phyloP scores from a whole-genome alignment of 495 filamentous ascomycete species.

The Penicillium fimorum region DNA sequence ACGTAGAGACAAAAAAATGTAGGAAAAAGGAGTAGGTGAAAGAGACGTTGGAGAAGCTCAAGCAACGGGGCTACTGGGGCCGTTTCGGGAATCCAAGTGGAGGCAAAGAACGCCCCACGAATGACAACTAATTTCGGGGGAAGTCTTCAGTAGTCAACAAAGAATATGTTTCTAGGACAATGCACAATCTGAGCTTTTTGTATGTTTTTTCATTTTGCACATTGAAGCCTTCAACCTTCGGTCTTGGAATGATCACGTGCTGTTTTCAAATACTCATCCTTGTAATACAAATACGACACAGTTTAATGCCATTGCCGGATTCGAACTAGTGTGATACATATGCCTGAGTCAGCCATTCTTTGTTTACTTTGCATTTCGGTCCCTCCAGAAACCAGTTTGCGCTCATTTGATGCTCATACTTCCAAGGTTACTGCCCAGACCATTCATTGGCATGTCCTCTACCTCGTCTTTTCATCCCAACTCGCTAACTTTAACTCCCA shows the following conservation, averaged over 20 bases:
- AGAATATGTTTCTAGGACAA: background rate
- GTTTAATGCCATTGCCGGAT: conserved; percentile 14
- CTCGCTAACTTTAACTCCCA: background rate
- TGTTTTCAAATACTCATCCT: background rate
- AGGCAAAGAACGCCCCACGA: conserved; percentile 16
- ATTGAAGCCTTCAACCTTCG: background rate
- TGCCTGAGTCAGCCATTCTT: conserved; percentile 30
- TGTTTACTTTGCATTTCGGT: conserved; percentile 39
- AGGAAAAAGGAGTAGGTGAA: conserved; percentile 24
- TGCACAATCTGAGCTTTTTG: background rate
- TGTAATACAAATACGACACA: conserved; percentile 13
- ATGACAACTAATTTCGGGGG: background rate
- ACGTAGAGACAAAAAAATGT: conserved; percentile 10
- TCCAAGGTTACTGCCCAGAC: conserved; percentile 3
- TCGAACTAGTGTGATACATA: conserved; percentile 13
- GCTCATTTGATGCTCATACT: conserved; percentile 8
- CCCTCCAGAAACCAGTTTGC: conserved; percentile 40
- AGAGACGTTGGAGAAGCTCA: conserved; percentile 21
- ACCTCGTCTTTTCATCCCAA: background rate
- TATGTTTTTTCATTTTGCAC: background rate
- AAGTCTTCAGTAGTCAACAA: background rate
- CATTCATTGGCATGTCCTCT: conserved; percentile 14
- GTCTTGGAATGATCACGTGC: conserved; percentile 19
- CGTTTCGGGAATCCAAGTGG: conserved; percentile 32
- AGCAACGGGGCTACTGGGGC: conserved; percentile 32